A percentile compares a stretch with the other conserved stretches of the same genome.
Conservation (phyloP, 768 basidiomycete species). For the Amanita subjunquillea region DNA sequence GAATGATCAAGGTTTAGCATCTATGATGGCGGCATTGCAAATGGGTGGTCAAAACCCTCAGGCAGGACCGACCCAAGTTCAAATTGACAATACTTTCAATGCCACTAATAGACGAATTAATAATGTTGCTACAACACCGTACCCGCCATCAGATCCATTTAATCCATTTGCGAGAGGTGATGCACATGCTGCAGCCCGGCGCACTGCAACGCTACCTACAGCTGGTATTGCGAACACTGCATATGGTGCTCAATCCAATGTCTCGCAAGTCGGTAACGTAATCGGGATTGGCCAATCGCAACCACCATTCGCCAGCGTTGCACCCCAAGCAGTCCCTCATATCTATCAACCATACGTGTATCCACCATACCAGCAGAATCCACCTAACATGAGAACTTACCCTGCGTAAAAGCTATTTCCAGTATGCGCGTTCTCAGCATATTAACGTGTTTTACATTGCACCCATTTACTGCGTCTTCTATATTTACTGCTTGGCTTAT, state of each 20-base stretch:
- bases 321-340: constrained; percentile 51
- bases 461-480: constrained; percentile 16
- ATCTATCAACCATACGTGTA: constrained; percentile 80
- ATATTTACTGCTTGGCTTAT: constrained; percentile 19
- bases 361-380: constrained; percentile 69
- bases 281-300: constrained; percentile 60
- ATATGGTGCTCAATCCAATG: constrained; percentile 51
- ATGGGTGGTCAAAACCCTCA: constrained; percentile 86
- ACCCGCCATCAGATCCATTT: constrained; percentile 36
- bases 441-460: constrained; percentile 21
- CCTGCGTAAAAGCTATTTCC: constrained; percentile 37
- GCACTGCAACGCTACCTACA: constrained; percentile 37
- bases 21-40: constrained; percentile 89
- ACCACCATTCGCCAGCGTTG: constrained; percentile 50
- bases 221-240: constrained; percentile 29
- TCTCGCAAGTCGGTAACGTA: constrained; percentile 45
- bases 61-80: constrained; percentile 63
- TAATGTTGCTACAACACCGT: constrained; percentile 22
- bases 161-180: constrained; percentile 42
- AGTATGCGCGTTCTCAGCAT: constrained; percentile 10
- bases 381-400: constrained; percentile 72
- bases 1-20: constrained; percentile 77
- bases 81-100: constrained; percentile 42
- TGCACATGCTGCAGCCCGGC: constrained; percentile 38
- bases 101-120: constrained; percentile 25